Base-by-base conservation (phyloP, 495 filamentous ascomycete genomes). In the Hyaloscypha bicolor region DNA sequence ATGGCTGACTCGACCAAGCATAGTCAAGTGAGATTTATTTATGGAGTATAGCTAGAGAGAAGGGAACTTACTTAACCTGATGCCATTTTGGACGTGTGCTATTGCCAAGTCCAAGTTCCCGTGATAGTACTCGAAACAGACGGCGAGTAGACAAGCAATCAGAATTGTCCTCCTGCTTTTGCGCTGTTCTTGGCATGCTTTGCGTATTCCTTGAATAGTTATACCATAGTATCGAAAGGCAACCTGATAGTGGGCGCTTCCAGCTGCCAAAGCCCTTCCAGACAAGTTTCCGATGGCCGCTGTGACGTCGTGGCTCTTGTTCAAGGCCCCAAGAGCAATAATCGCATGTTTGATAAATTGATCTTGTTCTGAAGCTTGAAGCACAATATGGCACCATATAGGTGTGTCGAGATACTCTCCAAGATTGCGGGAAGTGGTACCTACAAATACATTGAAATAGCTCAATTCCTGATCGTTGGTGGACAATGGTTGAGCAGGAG, bases 321-420 rank as follows among this genome's bases (percentile, higher is more conserved):
- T 55, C 51, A 55, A 29, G 19, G 51, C 51, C 4, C 51, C 51
- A 55, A 55, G 51, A 55, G 51, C 51, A 29, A 55, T 55, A 16
- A 55, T 29, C 3, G n/a, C 51, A 29, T 55, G 51, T n/a, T 29
- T 55, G 51, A 55, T 55, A 29, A 55, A 55, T 6, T n/a, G 1
- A 9, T 55, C 51, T 55, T 55, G 51, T 29, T 55, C 51, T 29
- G 51, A 55, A 55, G 51, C 51, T 55, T 55, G 51, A 55, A 55
- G 51, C 2, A 55, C 51, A 25, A 55, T 55, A 8, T 8, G 8
- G 16, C 19, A 9, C 51, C 51, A 55, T 6, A 55, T n/a, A n/a
- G 4, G 25, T 21, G n/a, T 55, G 16, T 55, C 51, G n/a, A 55
- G 19, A n/a, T 55, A 55, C 51, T 55, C 51, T 55, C n/a, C 51